phyloP scores from a whole-genome alignment of 306 rosid species.

The Cicer arietinum region DNA sequence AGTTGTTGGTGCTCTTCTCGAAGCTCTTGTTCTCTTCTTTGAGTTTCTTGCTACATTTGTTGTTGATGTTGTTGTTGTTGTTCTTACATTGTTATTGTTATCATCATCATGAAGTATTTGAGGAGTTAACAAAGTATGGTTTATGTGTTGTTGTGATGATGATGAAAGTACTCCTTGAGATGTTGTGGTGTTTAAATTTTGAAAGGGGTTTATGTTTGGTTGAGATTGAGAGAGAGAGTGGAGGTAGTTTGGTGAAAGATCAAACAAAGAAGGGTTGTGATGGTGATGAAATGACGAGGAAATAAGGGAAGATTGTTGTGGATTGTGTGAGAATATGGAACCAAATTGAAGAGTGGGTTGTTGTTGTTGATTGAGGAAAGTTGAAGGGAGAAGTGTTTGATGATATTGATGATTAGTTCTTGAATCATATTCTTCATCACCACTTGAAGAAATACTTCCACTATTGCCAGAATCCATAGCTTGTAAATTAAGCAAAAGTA shows the following conservation, averaged over 20 bases:
- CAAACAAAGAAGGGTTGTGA: conserved; percentile 49
- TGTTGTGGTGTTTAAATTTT: conserved; percentile 44
- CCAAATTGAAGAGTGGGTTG: conserved; percentile 31
- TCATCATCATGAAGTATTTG: neutral
- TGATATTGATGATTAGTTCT: conserved; percentile 43
- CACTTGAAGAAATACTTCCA: conserved; percentile 91
- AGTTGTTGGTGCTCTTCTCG: conserved; percentile 89
- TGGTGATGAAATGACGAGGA: conserved; percentile 49
- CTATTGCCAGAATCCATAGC: conserved; percentile 90
- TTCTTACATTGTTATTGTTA: conserved; percentile 27
- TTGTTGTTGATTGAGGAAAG: conserved; percentile 46
- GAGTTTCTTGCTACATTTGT: conserved; percentile 53
- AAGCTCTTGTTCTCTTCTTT: conserved; percentile 87
- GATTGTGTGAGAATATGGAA: conserved; percentile 46
- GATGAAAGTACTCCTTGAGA: conserved; percentile 38
- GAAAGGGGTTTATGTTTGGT: conserved; percentile 50
- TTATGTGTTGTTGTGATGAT: neutral
- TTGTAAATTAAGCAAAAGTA: conserved; percentile 46
- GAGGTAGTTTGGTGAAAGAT: conserved; percentile 57
- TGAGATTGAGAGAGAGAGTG: conserved; percentile 56
- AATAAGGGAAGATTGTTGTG: conserved; percentile 44
- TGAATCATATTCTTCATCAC: conserved; percentile 88
- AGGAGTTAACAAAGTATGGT: conserved; percentile 40
- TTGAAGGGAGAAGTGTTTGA: conserved; percentile 40
- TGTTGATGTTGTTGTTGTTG: neutral